Evolutionary conservation across 805 yeast species (phyloP), one percentile per base, ranked within the genome.

Genomic region (Kodamaea laetipori): DNA sequence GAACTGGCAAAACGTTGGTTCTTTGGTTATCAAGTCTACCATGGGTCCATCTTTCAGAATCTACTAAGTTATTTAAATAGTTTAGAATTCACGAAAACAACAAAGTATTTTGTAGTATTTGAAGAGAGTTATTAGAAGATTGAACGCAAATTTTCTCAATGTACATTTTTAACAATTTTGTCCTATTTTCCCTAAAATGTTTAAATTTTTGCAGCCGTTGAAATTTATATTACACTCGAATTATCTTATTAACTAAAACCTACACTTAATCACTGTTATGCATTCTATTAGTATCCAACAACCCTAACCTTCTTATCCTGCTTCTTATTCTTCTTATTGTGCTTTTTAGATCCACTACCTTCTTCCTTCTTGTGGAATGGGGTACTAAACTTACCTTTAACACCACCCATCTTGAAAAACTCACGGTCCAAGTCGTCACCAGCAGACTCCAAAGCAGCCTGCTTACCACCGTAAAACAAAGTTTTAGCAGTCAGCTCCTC

Each of bases 1-100:
- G 92, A 89, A 94, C 96, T 94, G 99, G 99, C 99, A 94, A 84
- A 94, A 94, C 80, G 97, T 94, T 72, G 99, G 99, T 68, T 94
- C 99, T 70, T 81, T 94, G 76, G 97, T 90, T 72, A 85, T 94
- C 82, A 94, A 94, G 83, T 89, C 97, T 55, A 82, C 98, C 77
- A 94, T 94, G 99, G 99, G 99, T 80, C 99, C 98, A 74, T 86
- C 98, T 73, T 89, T 84, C 95, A 90, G 98, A 86, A 84, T 94
- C 75, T 94, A 94, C 94, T 94, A 90, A 78, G 69, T 63, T 15
- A 28, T 28, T 30, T 38, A 47, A n/a, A n/a, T 31, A 39, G 34
- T 45, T 39, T 47, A 45, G 18, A 38, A 37, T 12, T 13, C 18
- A 25, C 16, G 28, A 7, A 17, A 25, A 13, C 30, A 37, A n/a